Base-by-base conservation (phyloP, 129 eudicot genomes). In the Calendula officinalis region DNA sequence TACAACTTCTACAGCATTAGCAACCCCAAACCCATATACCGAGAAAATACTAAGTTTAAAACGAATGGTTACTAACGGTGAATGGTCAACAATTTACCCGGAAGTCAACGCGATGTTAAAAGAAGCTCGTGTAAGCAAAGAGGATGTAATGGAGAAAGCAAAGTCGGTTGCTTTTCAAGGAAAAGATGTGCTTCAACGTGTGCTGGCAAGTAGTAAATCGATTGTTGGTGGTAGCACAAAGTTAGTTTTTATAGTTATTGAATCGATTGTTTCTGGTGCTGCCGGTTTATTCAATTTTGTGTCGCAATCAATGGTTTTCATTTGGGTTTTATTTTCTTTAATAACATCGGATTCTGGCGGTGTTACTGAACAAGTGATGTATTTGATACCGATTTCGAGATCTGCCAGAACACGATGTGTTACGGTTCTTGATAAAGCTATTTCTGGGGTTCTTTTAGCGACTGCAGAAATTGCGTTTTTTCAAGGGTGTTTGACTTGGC, bases 401-500 rank as follows among this genome's bases (percentile, higher is more conserved):
- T 70, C 86, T 5, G 86, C 96, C 5, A 83, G 89, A 65, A 73
- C 75, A 16, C 83, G 95, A 30, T 79, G 84, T 66, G 99, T 94
- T 46, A 95, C 86, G 68, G 98, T 91, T 73, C 86, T 91, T 22
- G 96, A 91, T 65, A 85, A 81, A 36, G 98, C 95, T 14, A 85
- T 91, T 40, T 91, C 98, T 0, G 90, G 96, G 11, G 91, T 85
- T 16, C 71, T 91, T 43, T 78, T 91, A 56, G 96, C 98, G 0
- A 91, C 98, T 0, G 89, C 80, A 5, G 97, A 88, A 79, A 83
- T 94, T 59, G 99, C 95, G 4, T 58, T 94, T 50, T 84, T 85
- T 76, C 97, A 88, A 79, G 99, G 99, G 10, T 94, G 99, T 76
- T 78, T 94, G 43, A 94, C 99, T 5, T 94, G 99, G 91, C 96